These are phyloP conservation scores for Zychaea mexicana DNA, from an alignment of 371 early-diverging fungal genomes.

Conservation along the genomic window DNA sequence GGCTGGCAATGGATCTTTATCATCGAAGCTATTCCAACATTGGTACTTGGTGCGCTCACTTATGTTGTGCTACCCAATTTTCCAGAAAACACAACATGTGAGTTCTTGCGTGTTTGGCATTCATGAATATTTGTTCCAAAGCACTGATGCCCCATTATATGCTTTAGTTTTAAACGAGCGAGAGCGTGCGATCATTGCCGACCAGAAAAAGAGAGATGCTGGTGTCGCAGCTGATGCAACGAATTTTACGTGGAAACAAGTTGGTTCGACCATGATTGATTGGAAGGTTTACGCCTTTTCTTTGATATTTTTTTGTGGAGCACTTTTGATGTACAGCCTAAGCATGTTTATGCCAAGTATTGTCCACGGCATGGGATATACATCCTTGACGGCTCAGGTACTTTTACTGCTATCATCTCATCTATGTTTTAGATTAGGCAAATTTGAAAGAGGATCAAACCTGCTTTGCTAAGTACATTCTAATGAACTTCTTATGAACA, in stretches of 20 bases:
- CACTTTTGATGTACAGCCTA: conserved; percentile 48
- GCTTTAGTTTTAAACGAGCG: conserved; percentile 49
- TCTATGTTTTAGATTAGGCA: no score
- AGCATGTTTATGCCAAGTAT: conserved; percentile 17
- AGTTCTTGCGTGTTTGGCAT: neutral
- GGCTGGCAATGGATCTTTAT: conserved; percentile 79
- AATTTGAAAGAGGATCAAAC: no score
- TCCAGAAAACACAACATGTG: conserved; percentile 67
- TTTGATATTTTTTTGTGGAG: conserved; percentile 60
- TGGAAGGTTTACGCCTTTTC: conserved; percentile 61
- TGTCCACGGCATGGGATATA: conserved; percentile 22
- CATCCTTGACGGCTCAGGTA: neutral
- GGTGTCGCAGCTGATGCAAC: conserved; percentile 62
- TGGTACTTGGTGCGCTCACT: conserved; percentile 57
- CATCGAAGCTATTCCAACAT: conserved; percentile 73
- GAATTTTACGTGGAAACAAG: conserved; percentile 61
- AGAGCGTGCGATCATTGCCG: conserved; percentile 60
- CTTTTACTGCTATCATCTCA: no score
- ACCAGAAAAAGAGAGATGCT: conserved; percentile 61
- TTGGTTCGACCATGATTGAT: conserved; percentile 55
- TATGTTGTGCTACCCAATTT: conserved; percentile 71
- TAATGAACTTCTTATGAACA: no score
- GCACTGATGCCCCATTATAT: neutral
- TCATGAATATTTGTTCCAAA: neutral
- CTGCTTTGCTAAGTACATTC: conserved; percentile 14